These are phyloP conservation scores for Aspergillus proliferans DNA, from an alignment of 2,329 filamentous ascomycete genomes.

Conservation along the genomic window DNA sequence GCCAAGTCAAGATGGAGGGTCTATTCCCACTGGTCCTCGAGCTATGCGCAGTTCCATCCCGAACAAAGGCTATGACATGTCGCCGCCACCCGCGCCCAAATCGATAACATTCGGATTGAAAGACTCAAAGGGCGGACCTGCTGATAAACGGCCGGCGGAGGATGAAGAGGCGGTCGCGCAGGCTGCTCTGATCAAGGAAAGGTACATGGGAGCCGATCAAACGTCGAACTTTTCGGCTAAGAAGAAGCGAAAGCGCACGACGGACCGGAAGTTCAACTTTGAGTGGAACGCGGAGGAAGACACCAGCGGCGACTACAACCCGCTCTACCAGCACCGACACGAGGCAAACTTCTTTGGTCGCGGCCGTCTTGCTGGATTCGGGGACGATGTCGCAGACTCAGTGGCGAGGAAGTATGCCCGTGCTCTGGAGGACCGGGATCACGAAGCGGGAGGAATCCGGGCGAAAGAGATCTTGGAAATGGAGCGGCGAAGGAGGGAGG, in stretches of 20 bases:
- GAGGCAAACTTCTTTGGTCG: constrained; percentile 65
- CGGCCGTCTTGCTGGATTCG: constrained; percentile 61
- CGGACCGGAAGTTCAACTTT: constrained; percentile 97
- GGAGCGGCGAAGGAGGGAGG: constrained; percentile 69
- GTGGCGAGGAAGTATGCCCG: constrained; percentile 54
- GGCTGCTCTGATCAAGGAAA: constrained; percentile 65
- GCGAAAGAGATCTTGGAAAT: constrained; percentile 79
- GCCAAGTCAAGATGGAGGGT: constrained; percentile 19
- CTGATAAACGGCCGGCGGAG: constrained; percentile 40
- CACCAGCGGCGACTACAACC: constrained; percentile 77
- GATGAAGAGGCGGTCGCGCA: constrained; percentile 61
- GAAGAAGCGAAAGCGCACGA: constrained; percentile 90
- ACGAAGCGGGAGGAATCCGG: constrained; percentile 66
- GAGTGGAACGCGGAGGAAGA: constrained; percentile 96
- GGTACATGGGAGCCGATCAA: constrained; percentile 87
- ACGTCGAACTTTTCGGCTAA: constrained; percentile 89
- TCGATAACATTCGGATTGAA: constrained; percentile 19
- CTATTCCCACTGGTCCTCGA: constrained; percentile 65
- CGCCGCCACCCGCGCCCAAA: constrained; percentile 42
- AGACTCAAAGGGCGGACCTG: constrained; percentile 26
- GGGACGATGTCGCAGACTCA: constrained; percentile 50
- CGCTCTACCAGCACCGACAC: constrained; percentile 64
- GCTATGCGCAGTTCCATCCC: constrained; percentile 53
- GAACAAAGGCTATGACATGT: constrained; percentile 48
- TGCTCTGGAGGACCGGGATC: constrained; percentile 68